Evolutionary conservation across 306 rosid species (phyloP).

Genomic region (Rosa persica): DNA sequence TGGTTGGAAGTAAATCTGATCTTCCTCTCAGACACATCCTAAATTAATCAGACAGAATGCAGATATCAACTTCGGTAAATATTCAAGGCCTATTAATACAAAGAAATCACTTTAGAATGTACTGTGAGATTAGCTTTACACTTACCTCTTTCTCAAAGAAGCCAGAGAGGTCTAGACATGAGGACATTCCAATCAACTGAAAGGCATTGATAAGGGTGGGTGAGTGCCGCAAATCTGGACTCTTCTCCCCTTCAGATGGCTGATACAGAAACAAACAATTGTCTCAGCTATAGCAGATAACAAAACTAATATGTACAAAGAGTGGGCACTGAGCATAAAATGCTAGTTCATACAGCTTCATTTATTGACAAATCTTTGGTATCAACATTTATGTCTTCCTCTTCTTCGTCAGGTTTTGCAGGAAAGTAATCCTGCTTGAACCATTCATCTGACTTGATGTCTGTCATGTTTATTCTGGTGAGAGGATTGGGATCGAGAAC

Average conservation of each 20-base stretch:
- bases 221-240: slow-evolving; percentile 31
- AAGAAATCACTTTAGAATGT: neutral
- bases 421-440: slow-evolving; percentile 66
- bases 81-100: neutral
- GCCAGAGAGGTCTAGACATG: slow-evolving; percentile 89
- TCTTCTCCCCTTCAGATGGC: slow-evolving; percentile 47
- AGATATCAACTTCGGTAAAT: neutral
- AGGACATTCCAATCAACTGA: slow-evolving; percentile 93
- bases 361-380: slow-evolving; percentile 50
- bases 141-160: slow-evolving; percentile 94
- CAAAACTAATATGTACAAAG: neutral
- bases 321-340: neutral
- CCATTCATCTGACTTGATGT: slow-evolving; percentile 81
- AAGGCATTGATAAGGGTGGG: slow-evolving; percentile 78
- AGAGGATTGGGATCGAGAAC: slow-evolving; percentile 82
- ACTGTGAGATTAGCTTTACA: neutral
- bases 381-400: slow-evolving; percentile 47
- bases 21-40: slow-evolving; percentile 93
- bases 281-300: slow-evolving; percentile 19
- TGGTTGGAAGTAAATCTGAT: slow-evolving; percentile 83
- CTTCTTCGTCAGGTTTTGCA: slow-evolving; percentile 62
- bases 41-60: slow-evolving; percentile 1
- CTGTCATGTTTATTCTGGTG: slow-evolving; percentile 58
- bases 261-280: slow-evolving; percentile 29
- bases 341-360: slow-evolving; percentile 44